Evolutionary conservation across 805 yeast genomes (phyloP).

Genomic region (Kuraishia piskuri): DNA sequence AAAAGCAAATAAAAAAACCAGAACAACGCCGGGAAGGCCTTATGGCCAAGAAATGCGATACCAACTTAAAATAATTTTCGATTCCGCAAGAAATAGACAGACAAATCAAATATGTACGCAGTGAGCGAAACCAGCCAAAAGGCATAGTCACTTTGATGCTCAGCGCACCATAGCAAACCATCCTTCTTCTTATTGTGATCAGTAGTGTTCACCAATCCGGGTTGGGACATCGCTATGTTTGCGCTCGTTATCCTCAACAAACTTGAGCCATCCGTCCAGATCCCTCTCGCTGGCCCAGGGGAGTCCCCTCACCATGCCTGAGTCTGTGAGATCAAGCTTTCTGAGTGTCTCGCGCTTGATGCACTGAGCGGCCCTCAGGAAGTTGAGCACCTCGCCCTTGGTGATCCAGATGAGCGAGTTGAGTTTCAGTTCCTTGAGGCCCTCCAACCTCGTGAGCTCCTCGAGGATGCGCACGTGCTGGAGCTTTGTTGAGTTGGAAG

Average conservation of each 20-base stretch:
- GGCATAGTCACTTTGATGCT: not conserved
- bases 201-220: not conserved
- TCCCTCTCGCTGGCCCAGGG: conserved; percentile 1
- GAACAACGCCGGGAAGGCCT: not conserved
- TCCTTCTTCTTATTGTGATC: not conserved
- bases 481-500: not conserved
- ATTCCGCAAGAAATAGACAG: not conserved
- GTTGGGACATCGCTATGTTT: not conserved
- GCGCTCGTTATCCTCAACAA: not conserved
- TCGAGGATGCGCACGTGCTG: not conserved
- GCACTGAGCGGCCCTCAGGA: not conserved
- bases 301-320: conserved; percentile 4
- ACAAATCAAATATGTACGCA: too few relatives aligned
- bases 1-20: too few relatives aligned
- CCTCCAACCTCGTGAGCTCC: not conserved
- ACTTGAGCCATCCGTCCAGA: not conserved
- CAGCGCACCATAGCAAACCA: not conserved
- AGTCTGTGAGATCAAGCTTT: not conserved
- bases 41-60: not conserved
- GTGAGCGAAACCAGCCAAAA: too few relatives aligned
- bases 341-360: not conserved
- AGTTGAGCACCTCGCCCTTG: conserved; percentile 1
- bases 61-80: not conserved
- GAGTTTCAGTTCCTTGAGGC: not conserved
- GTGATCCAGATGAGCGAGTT: conserved; percentile 4